Evolutionary conservation across 2,329 filamentous ascomycete species (phyloP), one percentile per base, ranked within the genome.

Genomic region (Scytalidium sp.): DNA sequence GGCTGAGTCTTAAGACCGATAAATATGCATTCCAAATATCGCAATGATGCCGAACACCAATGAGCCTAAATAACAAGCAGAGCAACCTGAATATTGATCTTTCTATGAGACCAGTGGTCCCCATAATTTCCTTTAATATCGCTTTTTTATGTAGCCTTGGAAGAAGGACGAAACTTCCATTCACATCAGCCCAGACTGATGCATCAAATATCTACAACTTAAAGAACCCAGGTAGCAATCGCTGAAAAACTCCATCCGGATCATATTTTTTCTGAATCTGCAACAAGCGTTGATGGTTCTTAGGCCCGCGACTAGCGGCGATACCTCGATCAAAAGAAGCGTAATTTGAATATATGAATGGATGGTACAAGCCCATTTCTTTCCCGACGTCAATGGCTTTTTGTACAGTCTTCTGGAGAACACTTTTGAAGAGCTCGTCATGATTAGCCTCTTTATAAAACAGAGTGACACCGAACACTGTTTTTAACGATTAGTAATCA

Each of bases 181-280:
- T n/a, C n/a, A n/a, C n/a, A n/a, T n/a, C n/a, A n/a, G n/a, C n/a
- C n/a, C n/a, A n/a, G 32, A n/a, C 15, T 5, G 32, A 36, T 36
- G 17, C 17, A 36, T 9, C 5, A 15, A 8, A 36, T 36, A 6
- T 36, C 17, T 36, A 36, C 32, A 36, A 36, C 13, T 36, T 36
- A 36, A 10, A 36, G 15, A 9, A 36, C 17, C 32, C 32, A n/a
- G 32, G 15, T n/a, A 4, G 5, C 15, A 36, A n/a, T 36, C 32
- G 7, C 4, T 8, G 32, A 15, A 36, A 36, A 4, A 36, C 32
- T 27, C 42, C 25, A 32, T 36, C 47, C 17, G 55, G 55, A 52
- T 58, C 56, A 45, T 57, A 57, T 27, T 52, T 55, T 23, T 41
- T 51, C 44, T 59, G 58, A 17, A 59, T 59, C 22, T 43, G 49